Conservation (phyloP, 352 stramenopile genomes). For the Phytophthora cactorum region DNA sequence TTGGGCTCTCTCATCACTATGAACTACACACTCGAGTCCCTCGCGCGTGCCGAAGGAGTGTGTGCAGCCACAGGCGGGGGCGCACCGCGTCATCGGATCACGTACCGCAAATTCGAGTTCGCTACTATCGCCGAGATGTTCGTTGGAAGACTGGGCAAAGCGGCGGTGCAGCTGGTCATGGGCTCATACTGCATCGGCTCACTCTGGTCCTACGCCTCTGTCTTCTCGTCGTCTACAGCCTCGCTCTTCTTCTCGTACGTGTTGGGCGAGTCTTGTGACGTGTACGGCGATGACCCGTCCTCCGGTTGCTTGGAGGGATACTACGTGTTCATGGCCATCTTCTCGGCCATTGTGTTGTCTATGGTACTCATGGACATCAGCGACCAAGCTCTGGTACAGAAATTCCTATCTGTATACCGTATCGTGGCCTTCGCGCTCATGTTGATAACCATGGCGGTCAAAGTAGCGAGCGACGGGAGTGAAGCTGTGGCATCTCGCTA, state of each 20-base stretch:
- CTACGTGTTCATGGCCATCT: constrained; percentile 81
- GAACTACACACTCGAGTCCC: constrained; percentile 89
- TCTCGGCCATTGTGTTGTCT: constrained; percentile 72
- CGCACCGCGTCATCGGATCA: constrained; percentile 68
- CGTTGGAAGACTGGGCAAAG: constrained; percentile 71
- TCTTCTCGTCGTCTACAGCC: constrained; percentile 87
- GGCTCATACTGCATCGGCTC: constrained; percentile 78
- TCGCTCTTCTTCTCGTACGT: constrained; percentile 84
- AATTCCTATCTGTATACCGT: constrained; percentile 83
- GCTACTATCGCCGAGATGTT: constrained; percentile 85
- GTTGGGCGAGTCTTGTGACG: constrained; percentile 67
- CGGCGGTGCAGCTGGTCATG: constrained; percentile 74
- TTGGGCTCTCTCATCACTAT: constrained; percentile 77
- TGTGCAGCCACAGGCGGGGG: constrained; percentile 56
- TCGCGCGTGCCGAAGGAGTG: constrained; percentile 80
- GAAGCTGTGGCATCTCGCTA: constrained; percentile 53
- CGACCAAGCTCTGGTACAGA: constrained; percentile 82
- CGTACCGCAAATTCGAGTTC: constrained; percentile 90
- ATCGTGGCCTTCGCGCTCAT: constrained; percentile 82
- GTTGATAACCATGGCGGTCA: constrained; percentile 78
- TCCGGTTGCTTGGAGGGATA: constrained; percentile 68
- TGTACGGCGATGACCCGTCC: constrained; percentile 56
- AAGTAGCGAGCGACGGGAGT: constrained; percentile 64
- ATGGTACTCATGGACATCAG: constrained; percentile 89
- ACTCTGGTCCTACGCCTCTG: constrained; percentile 84